These are phyloP conservation scores for Bretziella fagacearum DNA, from an alignment of 2,329 filamentous ascomycete species.

Conservation along the genomic window DNA sequence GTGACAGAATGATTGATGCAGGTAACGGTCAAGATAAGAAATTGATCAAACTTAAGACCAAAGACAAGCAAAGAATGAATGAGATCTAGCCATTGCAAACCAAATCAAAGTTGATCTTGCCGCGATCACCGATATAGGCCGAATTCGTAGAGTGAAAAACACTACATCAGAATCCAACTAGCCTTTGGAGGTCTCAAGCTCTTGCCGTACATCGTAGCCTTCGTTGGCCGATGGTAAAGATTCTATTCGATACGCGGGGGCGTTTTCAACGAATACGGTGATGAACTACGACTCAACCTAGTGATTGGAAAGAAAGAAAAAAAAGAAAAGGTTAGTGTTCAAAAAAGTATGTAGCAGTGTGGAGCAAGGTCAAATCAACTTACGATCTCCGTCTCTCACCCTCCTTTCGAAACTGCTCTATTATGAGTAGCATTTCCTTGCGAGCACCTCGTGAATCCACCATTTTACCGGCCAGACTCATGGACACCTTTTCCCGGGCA, in stretches of 20 bases:
- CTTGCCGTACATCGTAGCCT: no score
- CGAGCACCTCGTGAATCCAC: conserved; percentile 66
- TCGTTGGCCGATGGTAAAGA: conserved; percentile 1
- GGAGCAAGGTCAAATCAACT: conserved; percentile 26
- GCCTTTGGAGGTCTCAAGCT: no score
- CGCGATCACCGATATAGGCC: no score
- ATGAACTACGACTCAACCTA: conserved; percentile 15
- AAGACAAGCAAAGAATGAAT: no score
- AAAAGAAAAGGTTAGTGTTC: no score
- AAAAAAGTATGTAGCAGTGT: not conserved
- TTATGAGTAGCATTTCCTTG: conserved; percentile 82
- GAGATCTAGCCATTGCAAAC: no score
- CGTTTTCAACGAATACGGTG: conserved; percentile 21
- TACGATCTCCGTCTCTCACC: conserved; percentile 70
- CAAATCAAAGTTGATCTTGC: no score
- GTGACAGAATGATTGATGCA: no score
- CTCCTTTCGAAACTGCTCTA: conserved; percentile 73
- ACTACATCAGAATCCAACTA: no score
- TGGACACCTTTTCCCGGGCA: conserved; percentile 71
- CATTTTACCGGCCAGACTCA: conserved; percentile 76
- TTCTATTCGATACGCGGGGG: conserved; percentile 28
- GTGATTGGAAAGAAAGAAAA: not conserved
- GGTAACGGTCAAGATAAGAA: no score
- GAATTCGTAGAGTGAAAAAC: no score
- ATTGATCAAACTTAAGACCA: no score